Conservation (phyloP, 495 filamentous ascomycete species). For the Neurospora cerealis region DNA sequence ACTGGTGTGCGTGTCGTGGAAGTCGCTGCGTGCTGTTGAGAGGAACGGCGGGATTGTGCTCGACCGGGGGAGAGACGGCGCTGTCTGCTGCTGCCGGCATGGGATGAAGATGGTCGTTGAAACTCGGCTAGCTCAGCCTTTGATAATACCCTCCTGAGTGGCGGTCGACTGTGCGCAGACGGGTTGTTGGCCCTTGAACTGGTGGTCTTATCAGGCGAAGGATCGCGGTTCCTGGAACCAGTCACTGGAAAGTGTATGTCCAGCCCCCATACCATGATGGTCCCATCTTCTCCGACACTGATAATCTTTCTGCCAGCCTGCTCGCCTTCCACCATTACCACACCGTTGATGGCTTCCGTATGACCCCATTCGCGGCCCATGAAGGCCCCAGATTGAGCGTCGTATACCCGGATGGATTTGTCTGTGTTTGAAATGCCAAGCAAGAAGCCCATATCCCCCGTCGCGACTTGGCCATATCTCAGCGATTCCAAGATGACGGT, state of each 20-base stretch:
- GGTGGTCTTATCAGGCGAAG: constrained; percentile 42
- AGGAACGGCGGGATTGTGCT: constrained; percentile 25
- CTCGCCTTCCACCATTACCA: constrained; percentile 56
- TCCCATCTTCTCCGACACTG: constrained; percentile 72
- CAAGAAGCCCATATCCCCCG: constrained; percentile 43
- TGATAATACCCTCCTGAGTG: constrained; percentile 65
- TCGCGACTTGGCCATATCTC: constrained; percentile 39
- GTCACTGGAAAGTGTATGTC: constrained; percentile 30
- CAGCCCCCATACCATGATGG: constrained; percentile 77
- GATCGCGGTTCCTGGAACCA: constrained; percentile 27
- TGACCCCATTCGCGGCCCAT: constrained; percentile 88
- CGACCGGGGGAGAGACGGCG: constrained; percentile 44
- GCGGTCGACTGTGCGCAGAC: constrained; percentile 35
- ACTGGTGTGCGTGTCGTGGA: constrained; percentile 12
- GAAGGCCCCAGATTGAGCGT: constrained; percentile 62
- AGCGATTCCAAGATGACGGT: constrained; percentile 74
- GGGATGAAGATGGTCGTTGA: constrained; percentile 49
- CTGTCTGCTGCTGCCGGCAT: constrained; percentile 49
- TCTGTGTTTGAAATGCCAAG: constrained; percentile 83
- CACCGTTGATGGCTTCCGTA: constrained; percentile 79
- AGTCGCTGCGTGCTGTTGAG: constrained; percentile 24
- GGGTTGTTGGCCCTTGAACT: constrained; percentile 30
- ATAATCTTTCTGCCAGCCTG: constrained; percentile 47
- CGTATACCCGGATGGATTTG: constrained; percentile 87
- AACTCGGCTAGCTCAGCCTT: constrained; percentile 71